Evolutionary conservation across 2,329 filamentous ascomycete genomes (phyloP), one percentile per base, ranked within the genome.

Genomic region (Fusarium hostae): DNA sequence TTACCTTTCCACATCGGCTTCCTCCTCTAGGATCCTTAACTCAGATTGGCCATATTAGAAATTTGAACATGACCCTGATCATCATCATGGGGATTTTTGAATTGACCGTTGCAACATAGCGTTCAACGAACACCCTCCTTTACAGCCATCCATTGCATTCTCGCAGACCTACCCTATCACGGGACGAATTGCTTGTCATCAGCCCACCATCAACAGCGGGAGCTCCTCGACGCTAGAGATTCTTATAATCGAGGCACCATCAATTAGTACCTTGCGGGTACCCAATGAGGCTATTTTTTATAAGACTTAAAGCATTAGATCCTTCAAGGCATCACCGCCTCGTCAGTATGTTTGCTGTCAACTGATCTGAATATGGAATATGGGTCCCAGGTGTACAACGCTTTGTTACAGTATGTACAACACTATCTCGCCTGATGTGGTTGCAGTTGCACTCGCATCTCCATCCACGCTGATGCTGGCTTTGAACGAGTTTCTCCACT

Each of bases 381-480:
- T 34, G 40, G 39, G 24, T 28, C 18, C 30, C 39, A 26, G 20
- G 30, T n/a, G n/a, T 30, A 56, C 22, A 50, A 50, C 30, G n/a
- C 34, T 32, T 63, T 48, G 48, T 24, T 50, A 63, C 58, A 34
- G 37, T 22, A 43, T 45, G 45, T 66, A 61, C 30, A 52, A 62
- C 63, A 66, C 63, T 39, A 66, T 68, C 44, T 57, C 44, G 48
- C 58, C 48, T 68, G 57, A 68, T 68, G 54, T 43, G 58, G 65
- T 70, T 71, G 26, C 63, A 58, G 45, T 74, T 68, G 50, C 58
- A 66, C 13, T 72, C 63, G 47, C 67, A 71, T 60, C 41, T 52
- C 34, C 40, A 58, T 63, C 40, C 37, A 61, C 40, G 44, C 32
- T 44, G 48, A 61, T 44, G 30, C 50, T 57, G 56, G 54, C 68